Evolutionary conservation across 1,139 yeast genomes (phyloP), one percentile per base, ranked within the genome.

Genomic region (Sugiyamaella castrensis): DNA sequence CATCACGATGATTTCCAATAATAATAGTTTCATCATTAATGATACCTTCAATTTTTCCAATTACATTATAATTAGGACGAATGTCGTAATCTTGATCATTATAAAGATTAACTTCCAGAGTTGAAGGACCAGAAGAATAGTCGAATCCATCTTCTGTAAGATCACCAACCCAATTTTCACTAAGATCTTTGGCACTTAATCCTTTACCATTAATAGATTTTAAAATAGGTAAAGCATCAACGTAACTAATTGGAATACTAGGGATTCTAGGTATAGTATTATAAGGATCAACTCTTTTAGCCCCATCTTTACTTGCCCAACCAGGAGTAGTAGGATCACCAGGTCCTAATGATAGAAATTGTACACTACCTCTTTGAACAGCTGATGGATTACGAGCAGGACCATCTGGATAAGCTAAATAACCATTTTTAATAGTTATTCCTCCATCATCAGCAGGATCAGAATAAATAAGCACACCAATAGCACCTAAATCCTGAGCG

Each of bases 241-340:
- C 66, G 56, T 72, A 80, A 41, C 83, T 77, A 44, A 82, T 74
- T 12, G 88, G 88, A 39, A 82, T 62, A 19, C 79, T 77, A 6
- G 88, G 88, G 50, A 83, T 83, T 12, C 64, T 64, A 12, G 87
- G 87, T 43, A 79, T 84, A 5, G 72, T 62, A 13, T 60, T 54
- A 48, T 64, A 57, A 0, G 85, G 84, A 50, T 75, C 80, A 7
- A 64, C 59, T 48, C 84, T 70, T 30, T 71, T 65, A 16, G 76
- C 76, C 2, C 69, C 82, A 6, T 34, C 41, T 53, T 79, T 82
- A 37, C 88, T 81, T 4, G 94, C 82, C 59, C 80, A 82, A 0
- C 92, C 92, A 16, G 95, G 95, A 2, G 95, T 84, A 2, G 95
- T 81, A 37, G 96, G 96, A 63, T 89, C 96, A 43, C 96, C 96